Evolutionary conservation across 2,329 filamentous ascomycete species (phyloP).

Genomic region (Gaeumannomyces sp.): DNA sequence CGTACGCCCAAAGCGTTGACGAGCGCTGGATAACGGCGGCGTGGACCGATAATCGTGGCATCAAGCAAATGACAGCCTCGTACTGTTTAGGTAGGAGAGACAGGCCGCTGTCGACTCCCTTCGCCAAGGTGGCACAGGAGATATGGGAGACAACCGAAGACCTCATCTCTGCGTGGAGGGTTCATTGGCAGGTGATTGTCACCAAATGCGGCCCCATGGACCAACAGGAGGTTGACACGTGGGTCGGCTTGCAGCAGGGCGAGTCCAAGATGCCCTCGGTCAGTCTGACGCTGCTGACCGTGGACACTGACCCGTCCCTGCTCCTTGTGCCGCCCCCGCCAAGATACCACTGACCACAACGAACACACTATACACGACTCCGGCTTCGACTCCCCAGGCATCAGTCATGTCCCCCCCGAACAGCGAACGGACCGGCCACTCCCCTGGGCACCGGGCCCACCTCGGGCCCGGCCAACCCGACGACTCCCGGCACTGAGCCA

Average conservation of each 20-base stretch:
- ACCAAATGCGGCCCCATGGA: conserved; percentile 66
- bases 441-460: conserved; percentile 33
- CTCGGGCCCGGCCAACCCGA: conserved; percentile 13
- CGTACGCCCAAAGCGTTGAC: conserved; percentile 70
- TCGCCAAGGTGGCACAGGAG: conserved; percentile 62
- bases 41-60: conserved; percentile 74
- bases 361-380: conserved; percentile 50
- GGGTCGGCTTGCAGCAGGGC: conserved; percentile 45
- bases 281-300: conserved; percentile 54
- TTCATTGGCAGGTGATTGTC: conserved; percentile 73
- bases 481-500: conserved; percentile 18
- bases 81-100: conserved; percentile 61
- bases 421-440: conserved; percentile 42
- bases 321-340: conserved; percentile 52
- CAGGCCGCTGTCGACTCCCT: conserved; percentile 41
- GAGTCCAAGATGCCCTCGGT: conserved; percentile 44
- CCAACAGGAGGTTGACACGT: conserved; percentile 55
- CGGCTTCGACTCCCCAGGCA: conserved; percentile 61
- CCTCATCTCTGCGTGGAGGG: conserved; percentile 62
- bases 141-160: conserved; percentile 74
- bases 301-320: conserved; percentile 59
- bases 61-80: conserved; percentile 64
- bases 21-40: conserved; percentile 72
- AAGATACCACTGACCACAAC: conserved; percentile 38
- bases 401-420: conserved; percentile 55